A percentile compares a stretch with the other conserved stretches of the same genome.
phyloP scores from a whole-genome alignment of 768 basidiomycete species.

The Boletus pseudo-olivaceus region DNA sequence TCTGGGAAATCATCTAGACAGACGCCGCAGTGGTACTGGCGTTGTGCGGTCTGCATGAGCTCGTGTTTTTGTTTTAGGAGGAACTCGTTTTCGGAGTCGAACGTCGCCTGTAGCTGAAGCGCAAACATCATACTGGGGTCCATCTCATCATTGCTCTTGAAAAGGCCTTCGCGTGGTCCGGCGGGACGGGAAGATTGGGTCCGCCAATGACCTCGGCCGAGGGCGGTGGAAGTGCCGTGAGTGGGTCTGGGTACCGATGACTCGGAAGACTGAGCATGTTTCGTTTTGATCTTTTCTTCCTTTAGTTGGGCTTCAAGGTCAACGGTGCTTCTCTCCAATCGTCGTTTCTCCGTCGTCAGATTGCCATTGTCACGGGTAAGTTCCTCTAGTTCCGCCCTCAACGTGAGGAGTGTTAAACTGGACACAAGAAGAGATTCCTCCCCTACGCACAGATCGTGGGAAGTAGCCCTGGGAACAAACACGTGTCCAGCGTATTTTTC shows the following conservation, averaged over 20 bases:
- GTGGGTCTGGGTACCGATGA: not conserved
- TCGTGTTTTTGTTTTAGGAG: slow-evolving; percentile 32
- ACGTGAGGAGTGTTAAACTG: slow-evolving; percentile 44
- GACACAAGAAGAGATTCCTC: slow-evolving; percentile 41
- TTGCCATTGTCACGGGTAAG: slow-evolving; percentile 30
- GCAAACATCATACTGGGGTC: slow-evolving; percentile 24
- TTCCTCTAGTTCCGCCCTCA: slow-evolving; percentile 40
- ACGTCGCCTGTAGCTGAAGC: slow-evolving; percentile 34
- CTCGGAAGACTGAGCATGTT: not conserved
- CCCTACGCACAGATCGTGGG: slow-evolving; percentile 14
- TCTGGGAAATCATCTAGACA: slow-evolving; percentile 50
- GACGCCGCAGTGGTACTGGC: slow-evolving; percentile 48
- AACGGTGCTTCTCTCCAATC: slow-evolving; percentile 26
- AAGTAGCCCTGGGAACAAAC: slow-evolving; percentile 38
- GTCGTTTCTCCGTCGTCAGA: slow-evolving; percentile 18
- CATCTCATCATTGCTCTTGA: not conserved
- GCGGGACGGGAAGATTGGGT: not conserved
- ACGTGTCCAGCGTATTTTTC: slow-evolving; percentile 53
- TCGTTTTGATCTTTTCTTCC: slow-evolving; percentile 7
- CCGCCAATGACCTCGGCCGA: not conserved
- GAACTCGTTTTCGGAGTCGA: slow-evolving; percentile 39
- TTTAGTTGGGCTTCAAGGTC: slow-evolving; percentile 12
- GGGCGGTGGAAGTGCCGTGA: not conserved
- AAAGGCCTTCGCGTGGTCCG: not conserved
- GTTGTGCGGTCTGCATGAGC: slow-evolving; percentile 31